Evolutionary conservation across 164 flowering plant genomes (phyloP), one percentile per base, ranked within the genome.

Genomic region (Liriodendron chinense): DNA sequence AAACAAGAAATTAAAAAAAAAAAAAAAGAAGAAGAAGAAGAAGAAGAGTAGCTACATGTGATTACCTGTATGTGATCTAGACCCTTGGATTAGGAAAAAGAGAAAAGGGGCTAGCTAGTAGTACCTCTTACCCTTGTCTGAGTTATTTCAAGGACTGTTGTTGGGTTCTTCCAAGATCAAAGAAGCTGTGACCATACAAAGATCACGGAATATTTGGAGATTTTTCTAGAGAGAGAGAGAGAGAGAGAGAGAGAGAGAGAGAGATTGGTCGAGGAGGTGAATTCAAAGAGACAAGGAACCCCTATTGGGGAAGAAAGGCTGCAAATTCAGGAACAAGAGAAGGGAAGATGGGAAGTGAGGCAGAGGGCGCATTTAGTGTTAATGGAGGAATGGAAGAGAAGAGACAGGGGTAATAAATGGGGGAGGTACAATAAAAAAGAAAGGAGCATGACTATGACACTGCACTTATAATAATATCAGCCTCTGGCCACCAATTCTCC

Each of bases 381-480:
- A 72, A 83, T 80, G 80, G 81, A 75, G 77, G 82, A 74, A 78
- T 76, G 63, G 68, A 80, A 75, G 76, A 77, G 79, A 83, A 85
- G 84, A 82, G 82, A 87, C 83, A 53, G 43, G 75, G 70, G 76
- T 80, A 84, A 86, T 77, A 75, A 74, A 80, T 77, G 70, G 70
- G 66, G 65, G 77, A 72, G 64, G 28, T 74, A 50, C 61, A 49
- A 49, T 73, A 62, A 49, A 75, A 77, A 75, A 77, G 57, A 67
- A 65, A 77, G 68, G 67, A 76, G 74, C 57, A 72, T 23, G 79
- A 75, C 81, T 79, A 71, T 79, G 87, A 84, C 87, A 59, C 77
- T 85, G 80, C 85, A 80, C 86, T 82, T 85, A 83, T 82, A 80
- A 84, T 87, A 81, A 82, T 77, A 75, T 80, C 80, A 82, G 16